These are phyloP conservation scores for carrot (Daucus carota) DNA, from an alignment of 129 eudicot genomes.

Conservation along the genomic window DH1_v3.0 NC_030382.2:54366001-54366500, in stretches of 20 bases:
- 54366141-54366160: constrained; percentile 54
- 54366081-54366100: constrained; percentile 90
- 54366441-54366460: constrained; percentile 44
- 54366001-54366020: constrained; percentile 61
- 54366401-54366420: constrained; percentile 50
- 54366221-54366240: constrained; percentile 36
- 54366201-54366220: constrained; percentile 66
- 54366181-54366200: constrained; percentile 77
- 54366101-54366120: constrained; percentile 85
- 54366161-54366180: constrained; percentile 80
- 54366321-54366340: constrained; percentile 38
- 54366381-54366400: constrained; percentile 77
- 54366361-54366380: constrained; percentile 47
- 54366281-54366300: constrained; percentile 30
- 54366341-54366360: constrained; percentile 67
- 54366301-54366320: constrained; percentile 23
- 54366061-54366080: constrained; percentile 71
- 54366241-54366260: constrained; percentile 35
- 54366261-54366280: constrained; percentile 28
- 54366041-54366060: constrained; percentile 84
- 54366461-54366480: constrained; percentile 24
- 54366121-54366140: constrained; percentile 75
- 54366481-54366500: constrained; percentile 13
- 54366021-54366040: constrained; percentile 79
- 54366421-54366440: constrained; percentile 63